These are phyloP conservation scores for Canavalia gladiata DNA, from an alignment of 306 rosid species.

Conservation along the genomic window DNA sequence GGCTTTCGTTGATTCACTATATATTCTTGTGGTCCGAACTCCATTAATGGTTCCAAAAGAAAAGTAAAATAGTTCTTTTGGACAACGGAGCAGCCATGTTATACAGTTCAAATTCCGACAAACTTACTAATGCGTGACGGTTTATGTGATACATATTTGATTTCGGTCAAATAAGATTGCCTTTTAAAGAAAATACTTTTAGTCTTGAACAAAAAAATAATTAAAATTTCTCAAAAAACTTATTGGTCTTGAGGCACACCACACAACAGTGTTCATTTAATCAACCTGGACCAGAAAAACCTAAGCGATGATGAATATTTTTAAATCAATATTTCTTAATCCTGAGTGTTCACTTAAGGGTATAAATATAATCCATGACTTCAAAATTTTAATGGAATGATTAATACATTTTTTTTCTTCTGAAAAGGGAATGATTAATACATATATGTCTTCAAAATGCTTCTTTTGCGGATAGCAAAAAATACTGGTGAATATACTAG, in stretches of 20 bases:
- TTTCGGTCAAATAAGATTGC: neutral
- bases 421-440: neutral
- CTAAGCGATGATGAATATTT: neutral
- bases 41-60: constrained; percentile 1
- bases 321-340: constrained; percentile 36
- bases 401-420: neutral
- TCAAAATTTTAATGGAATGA: neutral
- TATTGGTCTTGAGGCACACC: neutral
- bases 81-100: constrained; percentile 22
- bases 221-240: too few relatives aligned
- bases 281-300: constrained; percentile 26
- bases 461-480: constrained; percentile 31
- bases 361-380: neutral
- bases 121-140: neutral
- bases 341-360: neutral
- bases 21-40: constrained; percentile 13
- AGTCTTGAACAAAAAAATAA: neutral
- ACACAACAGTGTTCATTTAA: neutral
- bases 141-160: neutral
- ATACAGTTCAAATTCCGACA: neutral
- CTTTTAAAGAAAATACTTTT: neutral
- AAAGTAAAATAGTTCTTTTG: neutral
- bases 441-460: constrained; percentile 7
- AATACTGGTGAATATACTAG: neutral
- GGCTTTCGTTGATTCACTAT: neutral